Percentiles rank a stretch among this genome's conserved stretches.
phyloP scores from a whole-genome alignment of 2,329 filamentous ascomycete genomes.

The Aurifilum marmelostoma region DNA sequence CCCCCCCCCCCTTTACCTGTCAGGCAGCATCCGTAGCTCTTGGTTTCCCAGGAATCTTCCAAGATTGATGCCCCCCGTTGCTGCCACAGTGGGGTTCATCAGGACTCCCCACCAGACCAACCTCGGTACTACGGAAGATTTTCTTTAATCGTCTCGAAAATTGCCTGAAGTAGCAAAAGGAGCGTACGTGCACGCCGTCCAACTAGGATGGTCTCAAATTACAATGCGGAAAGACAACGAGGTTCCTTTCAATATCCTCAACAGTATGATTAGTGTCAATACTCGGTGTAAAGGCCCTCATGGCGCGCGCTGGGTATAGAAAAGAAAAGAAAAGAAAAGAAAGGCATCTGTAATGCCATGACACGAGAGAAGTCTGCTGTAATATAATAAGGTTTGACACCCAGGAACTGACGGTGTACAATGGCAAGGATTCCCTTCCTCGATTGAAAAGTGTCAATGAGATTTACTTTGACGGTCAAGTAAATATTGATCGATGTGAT shows the following conservation, averaged over 20 bases:
- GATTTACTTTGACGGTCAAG: background rate
- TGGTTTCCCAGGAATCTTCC: background rate
- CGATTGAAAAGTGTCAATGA: background rate
- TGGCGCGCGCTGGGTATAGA: too few relatives aligned
- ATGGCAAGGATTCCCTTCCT: background rate
- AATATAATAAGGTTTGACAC: background rate
- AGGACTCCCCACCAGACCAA: background rate
- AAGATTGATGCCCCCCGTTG: constrained; percentile 10
- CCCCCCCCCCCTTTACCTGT: background rate
- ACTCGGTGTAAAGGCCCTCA: too few relatives aligned
- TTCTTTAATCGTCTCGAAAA: background rate
- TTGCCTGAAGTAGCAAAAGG: background rate
- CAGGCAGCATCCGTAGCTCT: background rate
- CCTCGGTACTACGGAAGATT: constrained; percentile 8
- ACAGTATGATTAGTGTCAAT: too few relatives aligned
- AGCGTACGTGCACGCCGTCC: background rate
- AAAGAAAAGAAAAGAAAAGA: too few relatives aligned
- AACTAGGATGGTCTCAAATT: background rate
- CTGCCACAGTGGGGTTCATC: background rate
- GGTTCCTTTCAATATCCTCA: background rate
- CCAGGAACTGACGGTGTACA: background rate
- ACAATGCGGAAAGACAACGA: background rate
- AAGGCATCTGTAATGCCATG: too few relatives aligned
- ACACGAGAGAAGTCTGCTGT: too few relatives aligned
- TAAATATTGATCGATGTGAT: too few relatives aligned